A percentile compares a stretch with the other conserved stretches of the same genome.
These are phyloP conservation scores for Trametes punicea DNA, from an alignment of 768 basidiomycete species.

Conservation along the genomic window DNA sequence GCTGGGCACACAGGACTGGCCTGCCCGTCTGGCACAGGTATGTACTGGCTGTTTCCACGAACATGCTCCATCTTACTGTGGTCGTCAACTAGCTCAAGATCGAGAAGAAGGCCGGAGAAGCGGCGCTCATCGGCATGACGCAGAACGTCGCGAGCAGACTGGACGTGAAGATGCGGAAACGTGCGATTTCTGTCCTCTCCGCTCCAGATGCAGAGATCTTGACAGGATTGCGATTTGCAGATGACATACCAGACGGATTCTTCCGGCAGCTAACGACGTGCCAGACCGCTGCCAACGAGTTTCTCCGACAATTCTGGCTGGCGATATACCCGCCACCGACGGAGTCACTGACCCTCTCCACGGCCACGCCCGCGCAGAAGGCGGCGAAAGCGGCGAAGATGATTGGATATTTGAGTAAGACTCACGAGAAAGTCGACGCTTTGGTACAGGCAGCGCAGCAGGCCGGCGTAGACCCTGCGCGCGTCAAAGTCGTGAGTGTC, in stretches of 20 bases:
- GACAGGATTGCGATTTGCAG: conserved; percentile 36
- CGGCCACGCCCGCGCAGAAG: conserved; percentile 63
- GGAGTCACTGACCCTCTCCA: conserved; percentile 48
- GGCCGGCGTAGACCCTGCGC: conserved; percentile 57
- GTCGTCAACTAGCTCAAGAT: conserved; percentile 51
- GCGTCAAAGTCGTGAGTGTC: conserved; percentile 55
- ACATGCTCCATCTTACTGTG: neutral
- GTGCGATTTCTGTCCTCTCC: conserved; percentile 38
- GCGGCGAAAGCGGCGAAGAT: conserved; percentile 82
- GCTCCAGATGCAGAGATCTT: neutral
- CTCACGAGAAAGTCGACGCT: conserved; percentile 76
- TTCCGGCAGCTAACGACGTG: conserved; percentile 84
- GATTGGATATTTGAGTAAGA: conserved; percentile 76
- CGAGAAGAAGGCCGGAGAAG: conserved; percentile 64
- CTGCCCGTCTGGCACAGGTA: conserved; percentile 54
- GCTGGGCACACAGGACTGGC: conserved; percentile 53
- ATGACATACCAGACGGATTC: conserved; percentile 74
- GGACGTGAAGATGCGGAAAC: conserved; percentile 61
- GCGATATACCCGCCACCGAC: conserved; percentile 73
- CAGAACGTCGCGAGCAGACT: conserved; percentile 72
- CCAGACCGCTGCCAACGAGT: conserved; percentile 93
- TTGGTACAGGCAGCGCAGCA: conserved; percentile 62
- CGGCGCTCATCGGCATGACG: conserved; percentile 72
- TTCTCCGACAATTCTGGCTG: conserved; percentile 94
- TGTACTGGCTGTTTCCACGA: conserved; percentile 19